Conservation (phyloP, 768 basidiomycete species). For the Pleurotus cornucopiae region DNA sequence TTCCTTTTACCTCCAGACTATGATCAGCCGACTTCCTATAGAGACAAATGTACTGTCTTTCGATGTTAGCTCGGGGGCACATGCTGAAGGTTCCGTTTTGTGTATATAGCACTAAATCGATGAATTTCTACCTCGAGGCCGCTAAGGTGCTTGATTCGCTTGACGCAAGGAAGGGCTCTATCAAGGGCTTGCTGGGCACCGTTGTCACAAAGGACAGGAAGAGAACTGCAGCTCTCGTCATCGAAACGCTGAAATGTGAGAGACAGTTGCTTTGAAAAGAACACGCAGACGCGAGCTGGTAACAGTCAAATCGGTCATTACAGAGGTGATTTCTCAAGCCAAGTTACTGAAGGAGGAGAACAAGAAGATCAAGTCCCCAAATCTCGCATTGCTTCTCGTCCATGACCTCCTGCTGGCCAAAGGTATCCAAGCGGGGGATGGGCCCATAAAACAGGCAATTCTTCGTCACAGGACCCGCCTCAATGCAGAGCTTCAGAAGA, state of each 20-base stretch:
- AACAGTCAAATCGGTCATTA: constrained; percentile 75
- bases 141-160: constrained; percentile 79
- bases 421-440: constrained; percentile 89
- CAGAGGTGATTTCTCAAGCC: constrained; percentile 62
- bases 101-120: constrained; percentile 36
- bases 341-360: constrained; percentile 73
- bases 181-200: constrained; percentile 76
- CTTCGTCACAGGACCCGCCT: constrained; percentile 88
- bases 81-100: constrained; percentile 14
- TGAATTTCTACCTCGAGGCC: constrained; percentile 97
- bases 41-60: background rate
- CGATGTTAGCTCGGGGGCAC: constrained; percentile 8
- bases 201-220: constrained; percentile 73
- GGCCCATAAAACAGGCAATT: constrained; percentile 84
- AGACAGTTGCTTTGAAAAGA: background rate
- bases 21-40: background rate
- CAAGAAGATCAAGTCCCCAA: constrained; percentile 68
- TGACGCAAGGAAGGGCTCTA: constrained; percentile 86
- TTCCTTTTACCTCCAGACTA: background rate
- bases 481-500: constrained; percentile 77
- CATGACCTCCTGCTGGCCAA: constrained; percentile 79
- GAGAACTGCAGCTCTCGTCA: constrained; percentile 80
- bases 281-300: background rate
- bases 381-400: constrained; percentile 80
- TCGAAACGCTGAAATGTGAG: constrained; percentile 95